Percentiles rank a stretch among this genome's conserved stretches.
These are phyloP conservation scores for Chenopodium suecicum DNA, from an alignment of 148 eudicot genomes.

Conservation along the genomic window DNA sequence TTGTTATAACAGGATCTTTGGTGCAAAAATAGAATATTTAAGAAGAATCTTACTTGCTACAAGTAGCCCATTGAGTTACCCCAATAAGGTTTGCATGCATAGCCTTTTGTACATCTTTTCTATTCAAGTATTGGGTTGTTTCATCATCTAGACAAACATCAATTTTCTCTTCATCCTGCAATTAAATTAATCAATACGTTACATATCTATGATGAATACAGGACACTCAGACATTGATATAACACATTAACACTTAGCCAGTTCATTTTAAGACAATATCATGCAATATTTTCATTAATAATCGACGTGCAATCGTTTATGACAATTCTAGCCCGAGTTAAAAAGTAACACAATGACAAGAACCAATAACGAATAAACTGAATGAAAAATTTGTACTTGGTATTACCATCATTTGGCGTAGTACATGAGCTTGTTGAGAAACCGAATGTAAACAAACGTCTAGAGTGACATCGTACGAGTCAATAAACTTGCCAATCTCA, in stretches of 20 bases:
- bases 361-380: no score
- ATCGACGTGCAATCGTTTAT: no score
- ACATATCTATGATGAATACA: no score
- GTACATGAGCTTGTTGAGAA: constrained; percentile 39
- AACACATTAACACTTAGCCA: no score
- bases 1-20: background rate
- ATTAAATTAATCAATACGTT: background rate
- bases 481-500: constrained; percentile 47
- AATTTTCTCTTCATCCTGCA: constrained; percentile 39
- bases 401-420: constrained; percentile 36
- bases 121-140: constrained; percentile 52
- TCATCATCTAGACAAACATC: constrained; percentile 68
- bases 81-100: constrained; percentile 66
- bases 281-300: no score
- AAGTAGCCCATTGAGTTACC: constrained; percentile 42
- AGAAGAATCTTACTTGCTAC: constrained; percentile 48
- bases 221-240: no score
- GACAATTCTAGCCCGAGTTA: no score
- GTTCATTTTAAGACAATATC: no score
- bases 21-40: background rate
- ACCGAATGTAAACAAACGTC: constrained; percentile 58
- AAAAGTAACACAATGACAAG: no score
- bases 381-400: no score
- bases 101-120: constrained; percentile 65
- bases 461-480: constrained; percentile 57